Evolutionary conservation across 768 basidiomycete genomes (phyloP).

Genomic region (Boletus tomentosulus): DNA sequence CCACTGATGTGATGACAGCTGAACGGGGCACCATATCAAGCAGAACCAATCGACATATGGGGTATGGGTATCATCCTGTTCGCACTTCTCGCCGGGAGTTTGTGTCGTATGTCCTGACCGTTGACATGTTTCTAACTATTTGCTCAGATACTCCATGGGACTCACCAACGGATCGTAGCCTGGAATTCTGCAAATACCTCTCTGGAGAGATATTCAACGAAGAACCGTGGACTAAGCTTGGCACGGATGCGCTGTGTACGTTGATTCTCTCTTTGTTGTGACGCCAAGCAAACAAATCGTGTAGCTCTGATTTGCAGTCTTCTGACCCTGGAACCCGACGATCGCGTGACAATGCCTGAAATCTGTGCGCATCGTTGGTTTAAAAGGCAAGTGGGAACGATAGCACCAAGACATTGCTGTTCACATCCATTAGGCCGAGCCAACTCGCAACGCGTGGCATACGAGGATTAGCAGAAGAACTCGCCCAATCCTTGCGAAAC

Average conservation of each 20-base stretch:
- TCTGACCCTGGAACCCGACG: constrained; percentile 63
- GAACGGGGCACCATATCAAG: constrained; percentile 68
- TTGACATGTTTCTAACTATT: background rate
- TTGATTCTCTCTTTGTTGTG: constrained; percentile 2
- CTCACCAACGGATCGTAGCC: constrained; percentile 74
- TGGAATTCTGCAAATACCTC: constrained; percentile 76
- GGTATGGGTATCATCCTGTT: constrained; percentile 93
- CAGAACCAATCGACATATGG: constrained; percentile 96
- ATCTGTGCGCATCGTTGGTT: constrained; percentile 70
- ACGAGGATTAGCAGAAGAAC: constrained; percentile 57
- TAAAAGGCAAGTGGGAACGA: constrained; percentile 44
- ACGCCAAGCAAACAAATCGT: constrained; percentile 2
- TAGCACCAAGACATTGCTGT: background rate
- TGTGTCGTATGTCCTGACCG: constrained; percentile 24
- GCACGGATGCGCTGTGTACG: constrained; percentile 57
- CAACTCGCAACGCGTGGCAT: constrained; percentile 56
- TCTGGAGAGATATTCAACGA: constrained; percentile 70
- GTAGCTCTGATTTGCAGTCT: constrained; percentile 75
- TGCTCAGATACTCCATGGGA: constrained; percentile 94
- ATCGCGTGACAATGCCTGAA: constrained; percentile 61
- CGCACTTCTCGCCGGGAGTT: constrained; percentile 87
- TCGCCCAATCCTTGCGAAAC: constrained; percentile 63
- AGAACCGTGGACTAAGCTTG: constrained; percentile 75
- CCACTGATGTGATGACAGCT: constrained; percentile 42
- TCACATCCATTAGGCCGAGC: constrained; percentile 48